Base-by-base conservation (phyloP, 1,284 basidiomycete species). In the Ceratobasidium sp. region DNA sequence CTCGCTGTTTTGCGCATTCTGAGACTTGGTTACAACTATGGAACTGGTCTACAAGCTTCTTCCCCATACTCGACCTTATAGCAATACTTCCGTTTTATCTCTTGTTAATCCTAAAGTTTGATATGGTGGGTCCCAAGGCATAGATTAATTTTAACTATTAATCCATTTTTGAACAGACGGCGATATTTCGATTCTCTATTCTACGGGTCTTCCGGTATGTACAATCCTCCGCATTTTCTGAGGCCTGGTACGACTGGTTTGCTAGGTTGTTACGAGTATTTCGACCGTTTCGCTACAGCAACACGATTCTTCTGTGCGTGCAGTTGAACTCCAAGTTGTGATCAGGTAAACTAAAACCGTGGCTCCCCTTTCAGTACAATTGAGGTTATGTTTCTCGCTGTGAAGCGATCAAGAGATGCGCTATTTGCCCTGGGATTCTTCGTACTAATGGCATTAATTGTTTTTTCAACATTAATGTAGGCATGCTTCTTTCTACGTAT, bases 361-460 rank as follows among this genome's bases (percentile, higher is more conserved):
- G 16, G 11, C 21, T 49, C 41, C 47, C 18, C 14, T 38, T 16
- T 30, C 43, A 46, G 57, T 28, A 96, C 94, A 0, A 96, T 96
- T 73, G 93, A 96, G 83, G 93, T 96, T 77, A 96, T 96, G 94
- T 94, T 91, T 79, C 86, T 96, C 43, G 90, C 93, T n/a, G 90
- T 95, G 49, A 86, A 90, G 67, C 85, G 92, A 73, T 95, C 93
- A 0, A 91, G 93, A 78, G 92, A 96, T 77, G 94, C 94, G 0
- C 84, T 96, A 0, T 85, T 94, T 8, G 94, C 94, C 0, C 88
- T 96, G 46, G 87, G 88, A 1, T 96, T 96, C 81, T 96, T 96
- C 81, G 91, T 96, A n/a, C 80, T 90, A 64, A 94, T 94, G 87
- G 88, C 94, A 0, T 83, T 96, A 44, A 88, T 93, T 1, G 88